phyloP scores from a whole-genome alignment of 2,329 filamentous ascomycete genomes.

The Xylariaceae sp. region DNA sequence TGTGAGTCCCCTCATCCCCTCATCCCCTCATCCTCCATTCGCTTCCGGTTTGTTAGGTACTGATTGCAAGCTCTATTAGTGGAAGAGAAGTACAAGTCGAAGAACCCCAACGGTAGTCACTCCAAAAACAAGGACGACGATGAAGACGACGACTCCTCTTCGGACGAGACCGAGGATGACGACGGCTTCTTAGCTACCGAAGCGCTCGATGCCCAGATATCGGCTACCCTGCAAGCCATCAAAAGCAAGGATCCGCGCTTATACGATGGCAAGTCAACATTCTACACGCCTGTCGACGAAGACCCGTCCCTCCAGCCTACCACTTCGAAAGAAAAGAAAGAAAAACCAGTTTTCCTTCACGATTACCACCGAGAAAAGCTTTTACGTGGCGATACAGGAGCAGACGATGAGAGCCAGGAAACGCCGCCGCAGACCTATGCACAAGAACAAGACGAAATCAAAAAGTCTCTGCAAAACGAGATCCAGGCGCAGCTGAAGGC shows the following conservation, averaged over 20 bases:
- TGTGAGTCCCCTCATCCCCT: conserved; percentile 40
- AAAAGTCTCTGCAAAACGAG: conserved; percentile 69
- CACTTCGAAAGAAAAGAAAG: conserved; percentile 50
- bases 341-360: conserved; percentile 77
- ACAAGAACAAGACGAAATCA: conserved; percentile 81
- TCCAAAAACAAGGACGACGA: conserved; percentile 43
- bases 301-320: conserved; percentile 27
- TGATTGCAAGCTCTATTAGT: conserved; percentile 45
- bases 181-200: conserved; percentile 81
- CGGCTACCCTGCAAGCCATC: conserved; percentile 80
- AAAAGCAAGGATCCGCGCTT: conserved; percentile 85
- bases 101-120: conserved; percentile 39
- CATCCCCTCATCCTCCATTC: conserved; percentile 6
- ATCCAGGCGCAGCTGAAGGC: conserved; percentile 61
- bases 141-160: conserved; percentile 61
- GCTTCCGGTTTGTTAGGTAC: conserved; percentile 5
- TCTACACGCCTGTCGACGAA: conserved; percentile 64
- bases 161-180: conserved; percentile 82
- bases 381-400: conserved; percentile 63
- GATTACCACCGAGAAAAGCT: conserved; percentile 92
- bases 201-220: conserved; percentile 79
- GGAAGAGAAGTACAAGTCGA: conserved; percentile 71
- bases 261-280: conserved; percentile 73
- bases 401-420: conserved; percentile 51
- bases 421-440: conserved; percentile 63